phyloP scores from a whole-genome alignment of 495 filamentous ascomycete species.

The Daldinia vernicosa region DNA sequence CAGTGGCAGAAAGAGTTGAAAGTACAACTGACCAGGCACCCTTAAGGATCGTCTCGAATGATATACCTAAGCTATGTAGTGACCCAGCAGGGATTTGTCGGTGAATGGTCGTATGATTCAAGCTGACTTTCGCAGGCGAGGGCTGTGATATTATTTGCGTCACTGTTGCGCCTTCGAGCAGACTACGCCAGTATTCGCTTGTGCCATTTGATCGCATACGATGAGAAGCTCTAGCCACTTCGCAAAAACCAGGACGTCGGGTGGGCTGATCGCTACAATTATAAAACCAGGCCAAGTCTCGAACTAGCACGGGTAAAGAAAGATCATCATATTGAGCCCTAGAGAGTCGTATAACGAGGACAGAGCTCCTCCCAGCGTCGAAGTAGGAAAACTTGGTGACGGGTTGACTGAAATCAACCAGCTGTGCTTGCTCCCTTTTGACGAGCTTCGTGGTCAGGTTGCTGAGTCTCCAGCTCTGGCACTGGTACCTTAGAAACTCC shows the following conservation, averaged over 20 bases:
- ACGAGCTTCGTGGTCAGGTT: constrained; percentile 51
- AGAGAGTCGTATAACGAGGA: constrained; percentile 54
- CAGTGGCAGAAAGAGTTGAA: constrained; percentile 48
- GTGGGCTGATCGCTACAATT: constrained; percentile 45
- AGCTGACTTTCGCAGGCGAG: constrained; percentile 49
- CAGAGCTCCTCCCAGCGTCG: constrained; percentile 57
- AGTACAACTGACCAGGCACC: constrained; percentile 57
- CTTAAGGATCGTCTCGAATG: constrained; percentile 56
- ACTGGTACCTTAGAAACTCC: constrained; percentile 53
- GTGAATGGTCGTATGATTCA: constrained; percentile 48
- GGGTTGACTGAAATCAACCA: constrained; percentile 51
- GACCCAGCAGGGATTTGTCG: constrained; percentile 51
- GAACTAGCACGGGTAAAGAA: constrained; percentile 53
- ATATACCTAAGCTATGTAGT: constrained; percentile 40
- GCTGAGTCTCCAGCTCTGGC: constrained; percentile 53
- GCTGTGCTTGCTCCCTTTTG: constrained; percentile 50
- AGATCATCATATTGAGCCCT: constrained; percentile 59
- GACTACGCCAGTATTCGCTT: constrained; percentile 52
- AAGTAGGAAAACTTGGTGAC: constrained; percentile 59
- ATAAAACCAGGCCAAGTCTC: constrained; percentile 56
- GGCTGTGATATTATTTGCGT: constrained; percentile 55
- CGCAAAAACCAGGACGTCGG: constrained; percentile 53
- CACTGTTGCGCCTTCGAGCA: constrained; percentile 54
- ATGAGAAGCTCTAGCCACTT: constrained; percentile 52
- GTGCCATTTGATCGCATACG: constrained; percentile 48